Conservation (phyloP, 2,329 filamentous ascomycete genomes). For the Calonectria pteridis region DNA sequence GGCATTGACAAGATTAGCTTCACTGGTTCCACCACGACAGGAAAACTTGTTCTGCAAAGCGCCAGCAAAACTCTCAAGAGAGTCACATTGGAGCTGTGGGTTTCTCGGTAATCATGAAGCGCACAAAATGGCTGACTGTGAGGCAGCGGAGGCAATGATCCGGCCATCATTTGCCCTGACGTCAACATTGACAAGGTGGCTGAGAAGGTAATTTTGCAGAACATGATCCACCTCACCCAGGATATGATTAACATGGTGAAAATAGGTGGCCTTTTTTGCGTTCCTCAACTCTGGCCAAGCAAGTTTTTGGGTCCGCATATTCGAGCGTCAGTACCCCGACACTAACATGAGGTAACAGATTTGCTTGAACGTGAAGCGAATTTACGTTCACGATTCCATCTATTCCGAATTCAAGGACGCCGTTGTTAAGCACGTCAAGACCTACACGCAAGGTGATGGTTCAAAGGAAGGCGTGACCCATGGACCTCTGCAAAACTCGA, state of each 20-base stretch:
- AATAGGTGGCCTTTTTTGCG: conserved; percentile 56
- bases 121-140: conserved; percentile 65
- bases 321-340: neutral
- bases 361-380: conserved; percentile 62
- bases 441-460: conserved; percentile 61
- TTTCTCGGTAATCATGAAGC: conserved; percentile 42
- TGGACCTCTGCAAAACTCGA: conserved; percentile 73
- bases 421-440: conserved; percentile 54
- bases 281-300: conserved; percentile 68
- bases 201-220: conserved; percentile 50
- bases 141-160: conserved; percentile 67
- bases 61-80: conserved; percentile 70
- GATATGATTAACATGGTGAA: neutral
- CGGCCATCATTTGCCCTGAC: conserved; percentile 69
- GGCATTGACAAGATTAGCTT: conserved; percentile 73
- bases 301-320: neutral
- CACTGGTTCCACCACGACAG: conserved; percentile 71
- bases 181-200: conserved; percentile 60
- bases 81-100: conserved; percentile 71
- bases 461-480: conserved; percentile 51
- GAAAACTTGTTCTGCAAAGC: conserved; percentile 71
- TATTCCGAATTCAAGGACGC: conserved; percentile 66
- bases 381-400: conserved; percentile 72
- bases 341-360: conserved; percentile 25
- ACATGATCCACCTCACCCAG: neutral